Percentiles rank a stretch among this genome's conserved stretches.
Conservation (phyloP, 225 moss, liverwort and hornwort genomes). For the Thuidium tamariscinum region DNA sequence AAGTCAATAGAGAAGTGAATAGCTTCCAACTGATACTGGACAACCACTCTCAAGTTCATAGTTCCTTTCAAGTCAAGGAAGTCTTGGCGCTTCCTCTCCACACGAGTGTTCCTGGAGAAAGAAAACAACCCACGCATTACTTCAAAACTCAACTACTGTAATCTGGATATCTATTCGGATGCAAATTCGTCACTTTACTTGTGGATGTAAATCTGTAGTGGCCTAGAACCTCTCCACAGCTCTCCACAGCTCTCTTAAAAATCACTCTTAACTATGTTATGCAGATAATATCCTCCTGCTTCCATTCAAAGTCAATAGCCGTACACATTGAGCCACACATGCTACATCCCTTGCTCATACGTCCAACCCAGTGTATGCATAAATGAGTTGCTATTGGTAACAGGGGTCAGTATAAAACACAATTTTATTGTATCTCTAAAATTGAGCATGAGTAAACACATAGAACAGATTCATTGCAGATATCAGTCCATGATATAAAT, state of each 20-base stretch:
- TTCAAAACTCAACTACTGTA: neutral
- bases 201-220: neutral
- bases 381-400: neutral
- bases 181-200: neutral
- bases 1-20: neutral
- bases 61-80: neutral
- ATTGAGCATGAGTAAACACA: neutral
- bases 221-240: neutral
- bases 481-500: neutral
- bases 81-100: neutral
- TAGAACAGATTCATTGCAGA: neutral
- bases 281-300: too few species aligned
- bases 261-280: neutral
- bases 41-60: neutral
- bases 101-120: neutral
- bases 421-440: neutral
- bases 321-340: neutral
- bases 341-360: neutral
- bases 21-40: neutral
- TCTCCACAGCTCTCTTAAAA: neutral
- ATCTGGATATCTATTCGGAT: neutral
- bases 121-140: neutral
- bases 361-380: neutral
- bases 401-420: neutral
- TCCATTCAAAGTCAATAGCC: neutral